Base-by-base conservation (phyloP, 1,139 yeast genomes). In the Diutina sp. region DNA sequence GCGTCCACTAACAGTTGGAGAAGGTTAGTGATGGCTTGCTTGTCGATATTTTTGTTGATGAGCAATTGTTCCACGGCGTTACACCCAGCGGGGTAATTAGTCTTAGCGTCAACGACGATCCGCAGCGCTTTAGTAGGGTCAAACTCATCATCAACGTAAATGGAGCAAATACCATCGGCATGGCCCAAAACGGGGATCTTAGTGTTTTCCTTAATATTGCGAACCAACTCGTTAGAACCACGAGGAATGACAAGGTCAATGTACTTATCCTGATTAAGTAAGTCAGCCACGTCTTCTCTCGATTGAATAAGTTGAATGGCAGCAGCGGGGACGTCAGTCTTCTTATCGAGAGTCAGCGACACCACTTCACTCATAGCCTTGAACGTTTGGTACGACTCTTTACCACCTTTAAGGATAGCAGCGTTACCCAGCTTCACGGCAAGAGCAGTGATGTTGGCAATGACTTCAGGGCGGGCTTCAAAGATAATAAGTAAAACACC, bases 61-160 rank as follows among this genome's bases (percentile, higher is more conserved):
- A 93, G 76, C 52, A 93, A 71, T 54, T 95, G 90, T 68, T 95
- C 99, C 57, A 82, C 95, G 2, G 99, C 97, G 68, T 95, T 95
- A 71, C 99, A 95, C 7, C 97, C 99, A 14, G 99, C 99, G 51
- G 98, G 97, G 67, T 95, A 95, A 70, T 91, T 90, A 0, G 97
- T 90, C 71, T 93, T 93, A 5, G 97, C 79, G 69, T 95, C 99
- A 41, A 90, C 80, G 4, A 83, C 76, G 44, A 95, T 81, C 59
- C 82, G 80, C 46, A 79, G 74, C 0, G 98, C 96, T 79, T 88
- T 90, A 16, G 70, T 78, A 14, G 87, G 62, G 64, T 90, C 91
- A 3, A 95, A 95, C 54, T 79, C 83, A 57, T 78, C 77, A 67
- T 91, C 96, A 35, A 91, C 77, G 66, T 84, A 95, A 21, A 91